phyloP scores from a whole-genome alignment of 331 rosid genomes.

The Pyrus hybrid region DNA sequence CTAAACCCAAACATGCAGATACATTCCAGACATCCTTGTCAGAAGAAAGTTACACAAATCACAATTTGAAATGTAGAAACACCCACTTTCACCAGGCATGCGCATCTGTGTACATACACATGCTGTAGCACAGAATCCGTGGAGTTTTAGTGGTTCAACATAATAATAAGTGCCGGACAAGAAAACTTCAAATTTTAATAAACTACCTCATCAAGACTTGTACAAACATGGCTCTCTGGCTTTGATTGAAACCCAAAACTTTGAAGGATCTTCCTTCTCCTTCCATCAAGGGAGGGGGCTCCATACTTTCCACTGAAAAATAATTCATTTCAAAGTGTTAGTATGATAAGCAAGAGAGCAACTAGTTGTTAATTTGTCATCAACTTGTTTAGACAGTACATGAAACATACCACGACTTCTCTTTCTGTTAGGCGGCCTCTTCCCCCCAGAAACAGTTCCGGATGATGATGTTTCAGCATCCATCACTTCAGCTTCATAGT shows the following conservation, averaged over 20 bases:
- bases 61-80: background rate
- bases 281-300: constrained; percentile 93
- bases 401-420: constrained; percentile 59
- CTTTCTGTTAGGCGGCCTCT: constrained; percentile 43
- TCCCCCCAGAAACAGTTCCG: constrained; percentile 47
- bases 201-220: constrained; percentile 88
- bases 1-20: background rate
- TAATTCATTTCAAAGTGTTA: constrained; percentile 14
- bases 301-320: constrained; percentile 67
- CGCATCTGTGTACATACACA: background rate
- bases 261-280: constrained; percentile 96
- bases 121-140: background rate
- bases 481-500: constrained; percentile 84
- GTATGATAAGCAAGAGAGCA: constrained; percentile 6
- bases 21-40: constrained; percentile 1
- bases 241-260: constrained; percentile 95
- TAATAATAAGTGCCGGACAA: background rate
- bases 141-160: background rate
- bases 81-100: background rate
- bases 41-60: background rate
- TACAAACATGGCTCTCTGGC: constrained; percentile 92
- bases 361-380: background rate
- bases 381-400: background rate
- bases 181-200: background rate
- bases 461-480: constrained; percentile 78